Base-by-base conservation (phyloP, 108 stramenopile species). In the Hondaea fermentalgiana region DNA sequence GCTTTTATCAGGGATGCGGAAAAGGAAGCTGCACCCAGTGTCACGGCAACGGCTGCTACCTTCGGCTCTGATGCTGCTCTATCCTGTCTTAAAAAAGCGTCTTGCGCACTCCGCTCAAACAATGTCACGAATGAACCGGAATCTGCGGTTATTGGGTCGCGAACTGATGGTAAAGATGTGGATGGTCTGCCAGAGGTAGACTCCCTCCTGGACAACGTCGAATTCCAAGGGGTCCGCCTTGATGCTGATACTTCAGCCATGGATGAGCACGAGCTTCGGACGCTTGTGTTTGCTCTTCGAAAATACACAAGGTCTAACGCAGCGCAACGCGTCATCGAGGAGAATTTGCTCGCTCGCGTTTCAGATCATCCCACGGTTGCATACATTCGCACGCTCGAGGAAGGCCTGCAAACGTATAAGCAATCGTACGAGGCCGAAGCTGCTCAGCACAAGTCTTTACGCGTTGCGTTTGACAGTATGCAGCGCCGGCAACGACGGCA, bases 391-490 rank as follows among this genome's bases (percentile, higher is more conserved):
- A 83, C 76, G 19, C 28, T 83, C 23, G 76, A 83, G 23, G 76
- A 83, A 35, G 76, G 76, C 10, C 76, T 83, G 45, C 23, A 83
- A 23, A 83, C 76, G n/a, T 83, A 83, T 45, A 83, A 83, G 76
- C 45, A 83, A 35, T 53, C 49, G 1, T 83, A 53, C 23, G 51
- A 83, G n/a, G 23, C 6, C 51, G 76, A 83, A 23, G 76, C 51
- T 25, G 6, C 45, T 12, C 49, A 53, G 45, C 76, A 83, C 28
- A 83, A 83, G 28, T 8, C 12, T 53, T 28, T 83, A 17, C 45
- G 76, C 10, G 51, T 83, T 8, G 76, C 76, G 14, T 83, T 25
- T 23, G 76, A 83, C n/a, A 83, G 76, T 45, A n/a, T 83, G 45
- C 76, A 83, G 51, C 45, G 76, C n/a, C 76, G 76, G 17, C 64